Base-by-base conservation (phyloP, 2,329 filamentous ascomycete species). In the Nannizziopsis barbatae region DNA sequence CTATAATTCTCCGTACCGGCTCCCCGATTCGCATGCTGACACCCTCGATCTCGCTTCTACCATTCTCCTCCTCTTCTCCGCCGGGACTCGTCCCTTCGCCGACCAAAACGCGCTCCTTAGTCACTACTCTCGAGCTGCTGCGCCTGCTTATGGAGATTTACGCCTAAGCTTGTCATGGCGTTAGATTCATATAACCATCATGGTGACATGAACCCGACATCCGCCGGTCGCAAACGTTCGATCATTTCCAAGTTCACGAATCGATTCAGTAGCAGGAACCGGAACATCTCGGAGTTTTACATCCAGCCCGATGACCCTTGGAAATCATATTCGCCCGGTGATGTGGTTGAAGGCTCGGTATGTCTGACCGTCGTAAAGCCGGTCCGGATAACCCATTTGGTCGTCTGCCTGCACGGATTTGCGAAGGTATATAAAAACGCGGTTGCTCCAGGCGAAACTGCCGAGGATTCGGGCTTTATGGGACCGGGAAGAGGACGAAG, bases 381-480 rank as follows among this genome's bases (percentile, higher is more conserved):
- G 22, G 66, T 79, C 52, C 70, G 79, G 47, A 75, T 82, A 52
- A 82, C 79, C 7, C 79, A 83, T 64, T 65, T 83, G 20, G 76
- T 79, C 10, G 69, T 82, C 30, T 77, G 75, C 57, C 64, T 83
- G 52, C 77, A 81, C 66, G 79, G 79, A 17, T 79, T 75, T 61
- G 79, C 77, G 43, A 79, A 80, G 60, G 79, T 82, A 12, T 81
- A 75, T 65, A 81, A 79, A 63, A 80, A 77, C 52, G 73, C 77
- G 31, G 72, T 75, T 46, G 67, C 74, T 7, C 71, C 76, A 0
- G 72, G 75, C 10, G 77, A 81, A 53, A 65, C 67, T 5, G 68
- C 71, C 51, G 71, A 74, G 31, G 67, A 69, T 42, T 65, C 69
- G 49, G 68, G 71, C 3, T 73, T 71, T 33, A 61, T 78, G 39